Conservation (phyloP, 2,329 filamentous ascomycete species). For the Clarireedia monteithiana region DNA sequence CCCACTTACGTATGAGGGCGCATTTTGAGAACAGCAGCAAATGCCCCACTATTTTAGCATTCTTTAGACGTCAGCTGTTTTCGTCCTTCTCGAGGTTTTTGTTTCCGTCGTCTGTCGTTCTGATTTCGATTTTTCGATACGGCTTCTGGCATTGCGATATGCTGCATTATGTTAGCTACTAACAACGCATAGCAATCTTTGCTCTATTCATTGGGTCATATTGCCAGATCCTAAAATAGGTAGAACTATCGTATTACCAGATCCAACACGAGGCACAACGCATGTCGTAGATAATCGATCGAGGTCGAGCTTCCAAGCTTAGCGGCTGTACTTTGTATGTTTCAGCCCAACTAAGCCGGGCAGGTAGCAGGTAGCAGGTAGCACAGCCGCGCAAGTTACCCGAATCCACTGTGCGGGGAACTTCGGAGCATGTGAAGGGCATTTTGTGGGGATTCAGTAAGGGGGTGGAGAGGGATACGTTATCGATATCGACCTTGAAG, state of each 20-base stretch:
- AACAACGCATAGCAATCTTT: too few relatives aligned
- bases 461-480: background rate
- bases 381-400: background rate
- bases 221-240: background rate
- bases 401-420: slow-evolving; percentile 6
- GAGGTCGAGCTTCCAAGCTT: background rate
- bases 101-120: background rate
- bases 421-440: slow-evolving; percentile 9
- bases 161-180: too few relatives aligned
- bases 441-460: slow-evolving; percentile 3
- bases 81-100: background rate
- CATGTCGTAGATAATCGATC: too few relatives aligned
- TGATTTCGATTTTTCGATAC: too few relatives aligned
- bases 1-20: background rate
- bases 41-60: background rate
- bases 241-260: background rate
- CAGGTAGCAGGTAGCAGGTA: too few relatives aligned
- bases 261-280: too few relatives aligned
- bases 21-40: too few relatives aligned
- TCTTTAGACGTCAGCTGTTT: slow-evolving; percentile 3
- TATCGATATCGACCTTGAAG: background rate
- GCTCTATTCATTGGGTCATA: too few relatives aligned
- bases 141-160: too few relatives aligned
- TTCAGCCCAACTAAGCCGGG: too few relatives aligned
- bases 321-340: background rate